Evolutionary conservation across 2,329 filamentous ascomycete species (phyloP), one percentile per base, ranked within the genome.

Genomic region (Cladophialophora yegresii): DNA sequence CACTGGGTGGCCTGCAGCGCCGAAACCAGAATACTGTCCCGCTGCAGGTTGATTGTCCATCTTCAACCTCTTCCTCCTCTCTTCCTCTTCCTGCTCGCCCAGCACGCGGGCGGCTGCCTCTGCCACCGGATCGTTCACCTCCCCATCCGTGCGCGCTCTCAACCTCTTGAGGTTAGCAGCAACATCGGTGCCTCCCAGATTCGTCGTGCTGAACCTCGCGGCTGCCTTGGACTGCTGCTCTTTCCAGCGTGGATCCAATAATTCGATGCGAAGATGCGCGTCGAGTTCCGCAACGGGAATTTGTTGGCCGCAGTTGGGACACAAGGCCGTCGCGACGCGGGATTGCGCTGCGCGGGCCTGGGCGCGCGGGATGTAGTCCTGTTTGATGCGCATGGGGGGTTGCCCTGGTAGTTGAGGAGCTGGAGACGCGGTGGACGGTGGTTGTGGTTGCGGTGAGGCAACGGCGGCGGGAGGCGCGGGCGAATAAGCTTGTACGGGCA

Each of bases 101-200:
- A 92, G 77, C 0, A 86, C 82, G 69, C 88, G 83, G 4, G 73
- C 67, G 26, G 75, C 74, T 16, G 72, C 72, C 13, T 71, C 72
- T 10, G 72, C 71, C 49, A 76, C 57, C 12, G 66, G 65, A 59
- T 71, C 71, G 23, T 43, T 40, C 8, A 76, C 73, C 7, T 76
- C 79, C 71, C 97, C 93, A 72, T 97, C 93, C 69, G 85, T 89
- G 54, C 93, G 86, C 91, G 70, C 91, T 93, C 26, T 93, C 58
- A 98, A 83, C n/a, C 93, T 89, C 81, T 98, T 98, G 68, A 98
- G 84, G 75, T 98, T 97, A 76, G 92, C 93, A 58, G 92, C 93
- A 53, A 96, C 92, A 71, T 98, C 93, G 36, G 85, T 86, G 3
- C 91, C 93, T 0, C 89, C 91, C 9, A 96, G 79, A 72, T 96